phyloP scores from a whole-genome alignment of 208 protist genomes.

The Naegleria lovaniensis region DNA sequence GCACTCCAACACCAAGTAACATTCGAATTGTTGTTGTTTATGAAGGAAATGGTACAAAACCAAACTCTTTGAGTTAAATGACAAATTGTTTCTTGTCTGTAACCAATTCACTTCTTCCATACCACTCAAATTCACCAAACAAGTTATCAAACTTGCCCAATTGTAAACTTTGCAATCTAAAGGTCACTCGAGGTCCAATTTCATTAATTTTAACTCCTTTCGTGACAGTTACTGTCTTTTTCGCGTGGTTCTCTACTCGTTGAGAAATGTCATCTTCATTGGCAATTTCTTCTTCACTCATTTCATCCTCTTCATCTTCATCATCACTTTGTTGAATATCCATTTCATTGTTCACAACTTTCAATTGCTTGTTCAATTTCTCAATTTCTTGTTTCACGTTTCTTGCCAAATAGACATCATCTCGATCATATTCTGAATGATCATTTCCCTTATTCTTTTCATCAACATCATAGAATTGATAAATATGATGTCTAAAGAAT shows the following conservation, averaged over 20 bases:
- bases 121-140: slow-evolving; percentile 86
- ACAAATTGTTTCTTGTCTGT: not conserved
- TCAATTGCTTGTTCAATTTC: not conserved
- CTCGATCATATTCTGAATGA: not conserved
- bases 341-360: not conserved
- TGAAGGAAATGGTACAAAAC: too few species aligned
- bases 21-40: too few species aligned
- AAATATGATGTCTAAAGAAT: slow-evolving; percentile 79
- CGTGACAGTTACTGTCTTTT: not conserved
- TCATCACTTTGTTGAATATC: not conserved
- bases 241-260: not conserved
- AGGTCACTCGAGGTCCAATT: slow-evolving; percentile 79
- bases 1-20: too few species aligned
- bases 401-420: not conserved
- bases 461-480: slow-evolving; percentile 77
- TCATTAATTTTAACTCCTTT: slow-evolving; percentile 70
- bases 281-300: not conserved
- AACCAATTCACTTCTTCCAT: slow-evolving; percentile 64
- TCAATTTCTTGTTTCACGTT: not conserved
- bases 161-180: slow-evolving; percentile 70
- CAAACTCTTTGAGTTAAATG: too few species aligned
- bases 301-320: not conserved
- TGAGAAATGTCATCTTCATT: not conserved
- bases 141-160: slow-evolving; percentile 78
- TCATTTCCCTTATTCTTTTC: slow-evolving; percentile 32